phyloP scores from a whole-genome alignment of 768 basidiomycete species.

The Lentinula detonsa region DNA sequence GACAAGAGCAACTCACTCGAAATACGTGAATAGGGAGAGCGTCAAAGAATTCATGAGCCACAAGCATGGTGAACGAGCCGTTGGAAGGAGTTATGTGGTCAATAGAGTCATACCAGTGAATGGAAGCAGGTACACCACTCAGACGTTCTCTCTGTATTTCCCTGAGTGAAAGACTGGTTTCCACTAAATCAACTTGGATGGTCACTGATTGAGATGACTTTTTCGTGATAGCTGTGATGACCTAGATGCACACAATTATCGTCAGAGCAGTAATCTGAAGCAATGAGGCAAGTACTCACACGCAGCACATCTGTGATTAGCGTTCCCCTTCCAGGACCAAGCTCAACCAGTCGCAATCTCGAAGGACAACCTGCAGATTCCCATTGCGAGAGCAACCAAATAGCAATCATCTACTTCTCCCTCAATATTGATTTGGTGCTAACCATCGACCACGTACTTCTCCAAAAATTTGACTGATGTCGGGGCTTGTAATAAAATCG shows the following conservation, averaged over 20 bases:
- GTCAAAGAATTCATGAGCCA: slow-evolving; percentile 98
- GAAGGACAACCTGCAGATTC: slow-evolving; percentile 39
- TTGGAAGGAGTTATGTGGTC: slow-evolving; percentile 52
- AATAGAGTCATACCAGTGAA: slow-evolving; percentile 72
- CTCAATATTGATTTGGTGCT: slow-evolving; percentile 3
- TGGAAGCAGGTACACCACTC: slow-evolving; percentile 16
- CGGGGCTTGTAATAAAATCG: slow-evolving; percentile 95
- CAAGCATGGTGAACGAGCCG: slow-evolving; percentile 67
- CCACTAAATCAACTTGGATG: slow-evolving; percentile 68
- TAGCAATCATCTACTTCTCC: slow-evolving; percentile 62
- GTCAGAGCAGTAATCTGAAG: background rate
- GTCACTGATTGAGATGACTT: background rate
- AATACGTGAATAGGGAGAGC: slow-evolving; percentile 89
- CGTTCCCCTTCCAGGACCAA: slow-evolving; percentile 93
- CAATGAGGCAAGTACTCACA: slow-evolving; percentile 35
- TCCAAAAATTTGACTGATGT: slow-evolving; percentile 94
- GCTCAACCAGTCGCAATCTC: slow-evolving; percentile 72
- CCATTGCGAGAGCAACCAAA: slow-evolving; percentile 86
- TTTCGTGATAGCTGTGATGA: background rate
- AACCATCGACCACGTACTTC: slow-evolving; percentile 54
- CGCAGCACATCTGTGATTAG: slow-evolving; percentile 85
- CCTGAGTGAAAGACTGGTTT: slow-evolving; percentile 69
- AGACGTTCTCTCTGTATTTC: slow-evolving; percentile 56
- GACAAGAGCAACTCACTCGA: slow-evolving; percentile 46
- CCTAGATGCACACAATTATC: background rate